Base-by-base conservation (phyloP, 352 stramenopile species). In the Phytophthora niederhauseri region DNA sequence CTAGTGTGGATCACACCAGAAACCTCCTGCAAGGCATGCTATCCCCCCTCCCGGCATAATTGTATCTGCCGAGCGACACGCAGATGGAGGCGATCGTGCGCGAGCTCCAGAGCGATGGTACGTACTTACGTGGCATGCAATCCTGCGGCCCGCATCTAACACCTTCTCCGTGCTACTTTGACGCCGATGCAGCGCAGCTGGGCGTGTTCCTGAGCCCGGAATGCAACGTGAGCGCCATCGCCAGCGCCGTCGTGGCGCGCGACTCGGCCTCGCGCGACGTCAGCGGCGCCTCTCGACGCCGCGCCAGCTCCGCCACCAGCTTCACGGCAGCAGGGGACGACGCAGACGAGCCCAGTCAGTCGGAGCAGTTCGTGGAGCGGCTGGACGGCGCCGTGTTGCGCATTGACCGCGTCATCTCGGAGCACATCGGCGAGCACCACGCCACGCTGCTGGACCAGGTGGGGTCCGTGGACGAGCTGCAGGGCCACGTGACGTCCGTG, bases 351-450 rank as follows among this genome's bases (percentile, higher is more conserved):
- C 51, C 73, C 11, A 93, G 83, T 49, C 71, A 91, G 61, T 94
- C 83, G 34, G 85, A 94, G 69, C 73, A 90, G 34, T 94, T 96
- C 72, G 80, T 92, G 46, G 73, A 90, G 65, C 76, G 75, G 28
- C 78, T 95, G 43, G 76, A 92, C 46, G 70, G 84, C 14, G 83
- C 83, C 2, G 84, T 94, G 61, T 64, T 77, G 12, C 73, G 84
- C 59, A 93, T 96, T 57, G 89, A 96, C 67, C 74, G 77, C 58
- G 83, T 89, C 52, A 93, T 96, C 66, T 82, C 84, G 17, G 81
- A 92, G 53, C 87, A 95, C 68, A 82, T 96, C 24, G 81, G 84
- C 50, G 85, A 89, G 48, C 77, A 94, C 71, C 85, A 96, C 68
- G 80, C 75, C 53, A 77, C 82, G 50, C 70, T 96, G 31, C 61